Evolutionary conservation across 2,329 filamentous ascomycete species (phyloP).

Genomic region (Pestalotiopsis sp.): DNA sequence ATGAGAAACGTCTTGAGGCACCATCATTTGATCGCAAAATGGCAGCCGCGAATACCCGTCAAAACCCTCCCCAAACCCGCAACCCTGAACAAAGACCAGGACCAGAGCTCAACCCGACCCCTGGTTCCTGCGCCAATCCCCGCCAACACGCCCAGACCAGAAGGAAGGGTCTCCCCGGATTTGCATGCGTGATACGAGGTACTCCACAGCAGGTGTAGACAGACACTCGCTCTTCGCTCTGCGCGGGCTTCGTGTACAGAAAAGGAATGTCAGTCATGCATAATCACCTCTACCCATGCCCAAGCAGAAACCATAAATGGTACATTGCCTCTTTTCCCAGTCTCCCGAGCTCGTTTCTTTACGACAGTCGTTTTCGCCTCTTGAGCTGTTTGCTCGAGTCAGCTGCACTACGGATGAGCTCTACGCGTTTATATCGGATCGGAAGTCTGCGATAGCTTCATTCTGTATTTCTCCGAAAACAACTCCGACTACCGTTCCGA

Average conservation of each 20-base stretch:
- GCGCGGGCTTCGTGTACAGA: neutral
- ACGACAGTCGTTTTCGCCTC: neutral
- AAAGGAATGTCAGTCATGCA: slow-evolving; percentile 8
- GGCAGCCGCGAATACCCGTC: neutral
- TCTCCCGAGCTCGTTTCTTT: neutral
- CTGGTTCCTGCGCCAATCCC: neutral
- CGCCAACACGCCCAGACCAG: neutral
- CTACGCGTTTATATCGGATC: neutral
- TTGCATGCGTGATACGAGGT: neutral
- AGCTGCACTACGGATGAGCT: neutral
- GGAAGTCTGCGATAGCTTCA: neutral
- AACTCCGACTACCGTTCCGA: neutral
- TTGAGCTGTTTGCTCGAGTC: neutral
- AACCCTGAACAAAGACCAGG: neutral
- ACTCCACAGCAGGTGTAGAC: neutral
- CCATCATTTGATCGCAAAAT: neutral
- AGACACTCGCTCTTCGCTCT: neutral
- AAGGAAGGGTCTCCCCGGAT: neutral
- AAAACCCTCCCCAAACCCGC: neutral
- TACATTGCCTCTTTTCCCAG: neutral
- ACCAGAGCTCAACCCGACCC: neutral
- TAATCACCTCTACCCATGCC: neutral
- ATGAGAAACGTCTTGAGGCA: neutral
- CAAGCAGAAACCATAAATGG: neutral
- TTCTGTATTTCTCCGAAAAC: neutral